phyloP scores from a whole-genome alignment of 1,139 yeast genomes.

The Taphrina communis region DNA sequence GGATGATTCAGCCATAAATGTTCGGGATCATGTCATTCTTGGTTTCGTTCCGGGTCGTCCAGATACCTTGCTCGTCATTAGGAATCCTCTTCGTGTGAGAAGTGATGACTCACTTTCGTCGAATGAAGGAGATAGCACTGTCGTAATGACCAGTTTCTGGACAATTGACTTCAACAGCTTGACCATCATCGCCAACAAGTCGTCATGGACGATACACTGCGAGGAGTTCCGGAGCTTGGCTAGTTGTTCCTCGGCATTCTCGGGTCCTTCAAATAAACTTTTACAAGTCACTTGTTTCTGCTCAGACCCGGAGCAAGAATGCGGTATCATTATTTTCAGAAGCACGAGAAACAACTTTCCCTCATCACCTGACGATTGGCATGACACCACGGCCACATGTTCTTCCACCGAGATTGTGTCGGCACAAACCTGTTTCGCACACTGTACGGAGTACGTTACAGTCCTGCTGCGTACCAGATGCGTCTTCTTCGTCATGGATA shows the following conservation, averaged over 20 bases:
- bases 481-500: slow-evolving; percentile 5
- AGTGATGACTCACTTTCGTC: background rate
- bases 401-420: slow-evolving; percentile 1
- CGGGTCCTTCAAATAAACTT: background rate
- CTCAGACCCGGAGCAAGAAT: background rate
- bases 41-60: slow-evolving; percentile 18
- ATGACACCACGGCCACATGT: background rate
- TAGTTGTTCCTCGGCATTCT: slow-evolving; percentile 7
- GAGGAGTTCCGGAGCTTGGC: slow-evolving; percentile 7
- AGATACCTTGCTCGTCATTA: background rate
- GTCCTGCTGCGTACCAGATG: slow-evolving; percentile 12
- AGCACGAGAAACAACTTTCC: background rate
- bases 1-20: background rate
- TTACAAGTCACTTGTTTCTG: slow-evolving; percentile 1
- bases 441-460: slow-evolving; percentile 2
- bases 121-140: background rate
- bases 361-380: background rate
- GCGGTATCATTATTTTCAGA: background rate
- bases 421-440: slow-evolving; percentile 13
- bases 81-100: background rate
- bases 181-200: background rate
- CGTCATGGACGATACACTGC: background rate
- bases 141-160: background rate
- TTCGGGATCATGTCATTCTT: slow-evolving; percentile 19
- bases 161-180: background rate